A percentile compares a stretch with the other conserved stretches of the same genome.
Evolutionary conservation across 2,329 filamentous ascomycete species (phyloP).

Genomic region (Colletotrichum sansevieriae): DNA sequence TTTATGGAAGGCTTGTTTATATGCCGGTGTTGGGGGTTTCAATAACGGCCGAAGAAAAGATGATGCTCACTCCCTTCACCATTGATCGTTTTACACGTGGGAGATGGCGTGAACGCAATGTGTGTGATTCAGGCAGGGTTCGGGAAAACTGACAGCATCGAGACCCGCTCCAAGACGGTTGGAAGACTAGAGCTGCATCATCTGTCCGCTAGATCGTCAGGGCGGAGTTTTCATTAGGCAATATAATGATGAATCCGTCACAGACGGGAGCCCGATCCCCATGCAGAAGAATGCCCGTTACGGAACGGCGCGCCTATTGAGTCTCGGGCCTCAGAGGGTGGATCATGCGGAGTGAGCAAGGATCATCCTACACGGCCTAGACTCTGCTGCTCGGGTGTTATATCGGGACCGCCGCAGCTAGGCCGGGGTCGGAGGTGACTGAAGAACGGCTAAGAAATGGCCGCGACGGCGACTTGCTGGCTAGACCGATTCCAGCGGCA

Average conservation of each 20-base stretch:
- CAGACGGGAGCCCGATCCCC: neutral
- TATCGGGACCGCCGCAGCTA: conserved; percentile 3
- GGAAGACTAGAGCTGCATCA: neutral
- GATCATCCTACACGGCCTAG: conserved; percentile 7
- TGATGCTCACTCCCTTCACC: neutral
- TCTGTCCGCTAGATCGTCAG: conserved; percentile 9
- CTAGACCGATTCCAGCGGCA: neutral
- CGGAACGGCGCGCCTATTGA: conserved; percentile 23
- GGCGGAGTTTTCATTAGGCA: conserved; percentile 18
- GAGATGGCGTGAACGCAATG: neutral
- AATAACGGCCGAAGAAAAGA: conserved; percentile 7
- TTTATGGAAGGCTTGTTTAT: neutral
- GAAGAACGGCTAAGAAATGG: conserved; percentile 29
- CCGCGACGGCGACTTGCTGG: neutral
- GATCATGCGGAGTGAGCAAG: conserved; percentile 29
- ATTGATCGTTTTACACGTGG: neutral
- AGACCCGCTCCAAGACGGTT: neutral
- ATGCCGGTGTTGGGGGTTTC: neutral
- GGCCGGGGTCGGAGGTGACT: conserved; percentile 18
- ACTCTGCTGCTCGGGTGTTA: conserved; percentile 1
- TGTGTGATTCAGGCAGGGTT: neutral
- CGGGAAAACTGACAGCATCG: neutral
- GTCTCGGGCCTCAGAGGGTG: conserved; percentile 6
- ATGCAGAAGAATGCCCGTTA: conserved; percentile 24
- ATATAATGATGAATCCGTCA: conserved; percentile 1